Conservation (phyloP, 352 stramenopile genomes). For the Phytophthora hibernalis region DNA sequence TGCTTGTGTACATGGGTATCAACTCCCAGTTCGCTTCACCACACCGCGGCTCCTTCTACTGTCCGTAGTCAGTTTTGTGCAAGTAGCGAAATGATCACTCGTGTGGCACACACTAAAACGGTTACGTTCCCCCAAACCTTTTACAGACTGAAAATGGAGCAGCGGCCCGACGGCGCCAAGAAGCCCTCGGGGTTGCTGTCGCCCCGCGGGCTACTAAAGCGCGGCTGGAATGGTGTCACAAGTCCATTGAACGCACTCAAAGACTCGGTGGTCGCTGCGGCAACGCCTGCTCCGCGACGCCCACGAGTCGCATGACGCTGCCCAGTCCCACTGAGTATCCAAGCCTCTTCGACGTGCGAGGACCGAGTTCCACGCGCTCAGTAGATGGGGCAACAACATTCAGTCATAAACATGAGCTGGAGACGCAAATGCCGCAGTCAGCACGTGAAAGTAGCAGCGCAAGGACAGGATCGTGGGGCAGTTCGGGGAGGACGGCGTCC, state of each 20-base stretch:
- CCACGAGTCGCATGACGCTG: conserved; percentile 42
- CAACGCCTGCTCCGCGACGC: conserved; percentile 50
- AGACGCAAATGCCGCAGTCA: conserved; percentile 40
- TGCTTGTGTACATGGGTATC: conserved; percentile 41
- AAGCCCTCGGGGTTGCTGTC: conserved; percentile 53
- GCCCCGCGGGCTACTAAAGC: conserved; percentile 65
- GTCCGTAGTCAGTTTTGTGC: conserved; percentile 28
- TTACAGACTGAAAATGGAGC: conserved; percentile 33
- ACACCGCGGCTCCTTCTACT: conserved; percentile 34
- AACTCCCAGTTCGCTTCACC: conserved; percentile 29
- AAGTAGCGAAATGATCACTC: neutral
- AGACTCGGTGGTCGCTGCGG: conserved; percentile 58
- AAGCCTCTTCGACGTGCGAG: conserved; percentile 73
- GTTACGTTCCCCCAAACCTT: conserved; percentile 18
- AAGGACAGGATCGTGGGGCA: conserved; percentile 46
- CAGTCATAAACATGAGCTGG: conserved; percentile 25
- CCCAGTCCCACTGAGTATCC: conserved; percentile 71
- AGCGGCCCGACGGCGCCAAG: conserved; percentile 37
- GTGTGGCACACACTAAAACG: neutral
- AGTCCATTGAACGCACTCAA: conserved; percentile 73
- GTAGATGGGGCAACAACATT: conserved; percentile 26
- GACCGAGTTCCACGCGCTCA: conserved; percentile 50
- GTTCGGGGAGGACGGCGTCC: conserved; percentile 38
- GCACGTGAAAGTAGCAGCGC: conserved; percentile 38
- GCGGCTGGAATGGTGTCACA: conserved; percentile 67